phyloP scores from a whole-genome alignment of 2,329 filamentous ascomycete genomes.

The Coleophoma eucalyptorum region DNA sequence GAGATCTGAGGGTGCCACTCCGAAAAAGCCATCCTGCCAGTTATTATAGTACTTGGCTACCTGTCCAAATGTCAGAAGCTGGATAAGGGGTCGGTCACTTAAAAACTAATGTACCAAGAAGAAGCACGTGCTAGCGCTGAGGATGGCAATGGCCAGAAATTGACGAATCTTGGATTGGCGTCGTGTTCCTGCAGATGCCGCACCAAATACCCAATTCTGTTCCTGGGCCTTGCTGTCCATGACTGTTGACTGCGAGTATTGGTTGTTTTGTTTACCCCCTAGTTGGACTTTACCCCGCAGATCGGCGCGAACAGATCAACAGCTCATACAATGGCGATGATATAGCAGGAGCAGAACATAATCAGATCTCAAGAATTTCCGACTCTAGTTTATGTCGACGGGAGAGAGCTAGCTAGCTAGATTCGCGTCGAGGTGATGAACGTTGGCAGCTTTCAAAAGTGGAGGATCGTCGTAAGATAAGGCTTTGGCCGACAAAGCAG shows the following conservation, averaged over 20 bases:
- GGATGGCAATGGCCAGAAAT: conserved; percentile 5
- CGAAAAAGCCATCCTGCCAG: not conserved
- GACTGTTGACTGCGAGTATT: not conserved
- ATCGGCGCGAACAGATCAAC: too few relatives aligned
- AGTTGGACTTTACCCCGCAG: too few relatives aligned
- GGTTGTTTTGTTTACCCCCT: too few relatives aligned
- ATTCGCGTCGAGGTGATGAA: too few relatives aligned
- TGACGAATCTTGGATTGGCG: conserved; percentile 1
- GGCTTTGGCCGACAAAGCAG: too few relatives aligned
- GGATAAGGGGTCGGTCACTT: not conserved
- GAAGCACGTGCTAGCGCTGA: conserved; percentile 7
- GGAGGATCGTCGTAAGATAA: too few relatives aligned
- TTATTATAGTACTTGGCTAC: conserved; percentile 2
- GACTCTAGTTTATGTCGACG: too few relatives aligned
- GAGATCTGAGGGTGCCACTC: conserved; percentile 4
- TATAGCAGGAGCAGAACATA: too few relatives aligned
- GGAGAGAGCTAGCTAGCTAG: too few relatives aligned
- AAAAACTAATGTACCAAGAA: conserved; percentile 6
- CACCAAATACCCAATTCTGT: not conserved
- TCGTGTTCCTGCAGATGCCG: not conserved
- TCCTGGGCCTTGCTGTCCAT: not conserved
- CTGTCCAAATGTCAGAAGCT: not conserved
- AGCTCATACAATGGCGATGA: too few relatives aligned
- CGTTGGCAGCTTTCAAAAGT: too few relatives aligned
- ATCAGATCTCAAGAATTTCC: too few relatives aligned